Evolutionary conservation across 2,329 filamentous ascomycete species (phyloP).

Genomic region (Clonostachys chloroleuca): DNA sequence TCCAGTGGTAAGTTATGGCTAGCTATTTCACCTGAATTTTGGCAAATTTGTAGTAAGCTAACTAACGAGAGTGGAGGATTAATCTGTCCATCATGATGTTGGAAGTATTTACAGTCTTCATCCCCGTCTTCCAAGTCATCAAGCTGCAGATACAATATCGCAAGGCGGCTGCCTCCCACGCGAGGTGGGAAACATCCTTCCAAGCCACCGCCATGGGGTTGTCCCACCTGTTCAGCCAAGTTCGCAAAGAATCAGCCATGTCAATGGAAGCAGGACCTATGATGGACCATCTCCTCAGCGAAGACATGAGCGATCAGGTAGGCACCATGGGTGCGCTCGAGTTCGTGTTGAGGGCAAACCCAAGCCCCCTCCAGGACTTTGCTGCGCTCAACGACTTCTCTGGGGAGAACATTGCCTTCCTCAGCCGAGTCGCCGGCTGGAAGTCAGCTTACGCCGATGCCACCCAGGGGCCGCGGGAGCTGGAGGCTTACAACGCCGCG

Average conservation of each 20-base stretch:
- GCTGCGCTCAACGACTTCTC: constrained; percentile 64
- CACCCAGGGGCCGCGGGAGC: constrained; percentile 31
- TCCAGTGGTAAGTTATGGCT: constrained; percentile 51
- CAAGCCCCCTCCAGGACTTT: constrained; percentile 56
- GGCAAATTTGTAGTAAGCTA: not conserved
- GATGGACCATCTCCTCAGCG: too few relatives aligned
- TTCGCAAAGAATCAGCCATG: constrained; percentile 5
- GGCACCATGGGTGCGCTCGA: constrained; percentile 58
- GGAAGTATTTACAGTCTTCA: constrained; percentile 57
- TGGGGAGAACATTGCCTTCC: constrained; percentile 66
- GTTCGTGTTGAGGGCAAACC: constrained; percentile 53
- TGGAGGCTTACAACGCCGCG: constrained; percentile 42
- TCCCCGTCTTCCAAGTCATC: constrained; percentile 57
- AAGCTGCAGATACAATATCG: constrained; percentile 29
- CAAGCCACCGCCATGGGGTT: constrained; percentile 9
- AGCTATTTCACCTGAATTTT: not conserved
- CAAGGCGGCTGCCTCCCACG: constrained; percentile 37
- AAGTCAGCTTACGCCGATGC: constrained; percentile 14
- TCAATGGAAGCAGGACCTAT: constrained; percentile 3
- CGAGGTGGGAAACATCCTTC: constrained; percentile 30
- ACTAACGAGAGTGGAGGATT: constrained; percentile 14
- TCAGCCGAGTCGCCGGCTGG: constrained; percentile 47
- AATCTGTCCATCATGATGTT: constrained; percentile 54
- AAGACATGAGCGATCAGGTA: constrained; percentile 3
- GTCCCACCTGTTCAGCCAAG: constrained; percentile 9